A percentile compares a stretch with the other conserved stretches of the same genome.
Evolutionary conservation across 345 rosid species (phyloP).

Genomic region (rapeseed (Brassica napus)): DNA sequence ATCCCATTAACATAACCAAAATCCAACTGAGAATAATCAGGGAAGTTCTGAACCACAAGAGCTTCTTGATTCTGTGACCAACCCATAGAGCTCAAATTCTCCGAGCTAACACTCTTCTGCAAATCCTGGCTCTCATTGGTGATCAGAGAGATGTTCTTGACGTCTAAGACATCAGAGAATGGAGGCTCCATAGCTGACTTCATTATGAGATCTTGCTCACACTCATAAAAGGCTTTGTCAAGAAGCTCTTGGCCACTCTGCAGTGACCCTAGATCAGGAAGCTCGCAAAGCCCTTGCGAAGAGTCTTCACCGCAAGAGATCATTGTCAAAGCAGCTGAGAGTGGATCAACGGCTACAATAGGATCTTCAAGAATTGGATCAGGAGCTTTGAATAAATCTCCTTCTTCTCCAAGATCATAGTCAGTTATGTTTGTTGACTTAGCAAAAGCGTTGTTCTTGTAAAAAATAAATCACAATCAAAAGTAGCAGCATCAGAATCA

Average conservation of each 20-base stretch:
- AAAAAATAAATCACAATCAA: slow-evolving; percentile 17
- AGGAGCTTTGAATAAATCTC: slow-evolving; percentile 90
- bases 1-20: slow-evolving; percentile 68
- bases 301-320: slow-evolving; percentile 72
- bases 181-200: slow-evolving; percentile 52
- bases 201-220: slow-evolving; percentile 80
- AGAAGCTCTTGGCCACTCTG: slow-evolving; percentile 72
- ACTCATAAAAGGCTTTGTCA: slow-evolving; percentile 69
- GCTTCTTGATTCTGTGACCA: slow-evolving; percentile 47
- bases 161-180: slow-evolving; percentile 38
- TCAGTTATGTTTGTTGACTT: slow-evolving; percentile 57
- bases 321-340: slow-evolving; percentile 76
- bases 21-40: slow-evolving; percentile 63
- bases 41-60: slow-evolving; percentile 56
- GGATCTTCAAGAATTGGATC: slow-evolving; percentile 79
- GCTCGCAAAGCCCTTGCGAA: slow-evolving; percentile 61
- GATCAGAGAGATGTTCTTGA: slow-evolving; percentile 50
- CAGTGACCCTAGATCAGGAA: slow-evolving; percentile 56
- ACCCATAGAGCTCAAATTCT: slow-evolving; percentile 70
- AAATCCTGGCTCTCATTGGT: slow-evolving; percentile 46
- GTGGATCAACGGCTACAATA: slow-evolving; percentile 56
- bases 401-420: slow-evolving; percentile 81
- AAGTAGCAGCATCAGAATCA: slow-evolving; percentile 28
- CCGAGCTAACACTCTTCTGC: slow-evolving; percentile 75
- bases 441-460: slow-evolving; percentile 46